Evolutionary conservation across 2,329 filamentous ascomycete genomes (phyloP).

Genomic region (Ascochyta fabae): DNA sequence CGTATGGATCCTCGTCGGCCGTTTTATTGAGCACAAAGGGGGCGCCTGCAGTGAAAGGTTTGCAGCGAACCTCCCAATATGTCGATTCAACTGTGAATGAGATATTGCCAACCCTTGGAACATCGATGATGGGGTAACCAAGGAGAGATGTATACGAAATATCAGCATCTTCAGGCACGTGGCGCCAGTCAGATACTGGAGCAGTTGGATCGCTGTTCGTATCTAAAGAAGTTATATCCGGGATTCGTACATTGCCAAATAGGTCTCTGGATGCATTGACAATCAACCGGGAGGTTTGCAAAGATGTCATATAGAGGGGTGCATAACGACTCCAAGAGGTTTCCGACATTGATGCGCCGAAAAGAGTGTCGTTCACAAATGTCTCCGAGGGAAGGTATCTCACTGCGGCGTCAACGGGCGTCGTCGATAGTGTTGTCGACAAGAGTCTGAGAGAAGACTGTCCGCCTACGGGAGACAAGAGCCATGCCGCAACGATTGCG

Average conservation of each 20-base stretch:
- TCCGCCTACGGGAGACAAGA: conserved; percentile 10
- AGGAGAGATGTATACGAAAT: neutral
- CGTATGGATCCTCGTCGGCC: neutral
- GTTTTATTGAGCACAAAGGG: neutral
- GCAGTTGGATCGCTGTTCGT: neutral
- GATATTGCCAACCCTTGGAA: neutral
- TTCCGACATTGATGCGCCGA: neutral
- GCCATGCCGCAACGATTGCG: conserved; percentile 1
- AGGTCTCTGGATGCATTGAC: neutral
- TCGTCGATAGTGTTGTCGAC: neutral
- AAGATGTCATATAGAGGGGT: neutral
- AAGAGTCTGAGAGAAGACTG: conserved; percentile 7
- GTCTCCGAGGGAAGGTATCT: neutral
- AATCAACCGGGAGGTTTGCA: neutral
- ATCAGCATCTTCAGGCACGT: neutral
- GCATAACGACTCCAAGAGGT: neutral
- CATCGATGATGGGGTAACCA: neutral
- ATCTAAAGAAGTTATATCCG: neutral
- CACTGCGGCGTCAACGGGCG: neutral
- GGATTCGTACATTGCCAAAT: conserved; percentile 5
- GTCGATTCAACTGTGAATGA: neutral
- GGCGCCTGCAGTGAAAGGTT: neutral
- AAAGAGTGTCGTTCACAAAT: neutral
- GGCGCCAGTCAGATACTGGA: neutral
- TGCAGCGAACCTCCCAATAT: conserved; percentile 3